Evolutionary conservation across 2,329 filamentous ascomycete species (phyloP).

Genomic region (Ophiostoma himal-ulmi): DNA sequence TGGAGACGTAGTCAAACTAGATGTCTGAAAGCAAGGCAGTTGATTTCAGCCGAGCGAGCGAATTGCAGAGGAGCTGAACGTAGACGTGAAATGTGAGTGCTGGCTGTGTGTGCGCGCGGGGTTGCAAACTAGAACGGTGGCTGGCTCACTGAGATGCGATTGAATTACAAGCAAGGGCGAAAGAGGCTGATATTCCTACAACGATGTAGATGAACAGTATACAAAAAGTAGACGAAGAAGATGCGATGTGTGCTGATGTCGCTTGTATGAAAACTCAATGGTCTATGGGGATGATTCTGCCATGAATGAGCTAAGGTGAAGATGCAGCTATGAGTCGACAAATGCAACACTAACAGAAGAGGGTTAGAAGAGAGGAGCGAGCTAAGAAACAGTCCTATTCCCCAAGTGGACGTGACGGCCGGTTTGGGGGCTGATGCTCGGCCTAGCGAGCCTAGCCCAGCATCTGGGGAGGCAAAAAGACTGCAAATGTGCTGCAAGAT

Average conservation of each 20-base stretch:
- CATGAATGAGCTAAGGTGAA: not conserved
- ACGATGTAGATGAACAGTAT: not conserved
- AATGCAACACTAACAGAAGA: not conserved
- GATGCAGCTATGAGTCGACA: not conserved
- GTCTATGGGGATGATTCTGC: not conserved
- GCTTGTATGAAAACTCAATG: not conserved
- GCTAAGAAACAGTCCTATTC: not conserved
- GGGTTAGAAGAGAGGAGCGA: not conserved
- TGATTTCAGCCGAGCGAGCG: not conserved
- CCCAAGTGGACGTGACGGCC: slow-evolving; percentile 1
- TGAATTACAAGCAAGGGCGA: not conserved
- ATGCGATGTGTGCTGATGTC: not conserved
- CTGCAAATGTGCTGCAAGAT: not conserved
- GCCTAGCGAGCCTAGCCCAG: not conserved
- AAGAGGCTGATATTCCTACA: not conserved
- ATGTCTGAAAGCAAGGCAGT: not conserved
- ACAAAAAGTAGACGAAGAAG: not conserved
- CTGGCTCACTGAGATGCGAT: not conserved
- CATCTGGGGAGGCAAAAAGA: not conserved
- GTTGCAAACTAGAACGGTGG: not conserved
- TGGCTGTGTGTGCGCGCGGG: not conserved
- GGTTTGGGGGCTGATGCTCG: not conserved
- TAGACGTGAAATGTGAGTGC: not conserved
- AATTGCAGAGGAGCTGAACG: not conserved
- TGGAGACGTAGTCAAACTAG: not conserved